Evolutionary conservation across 2,329 filamentous ascomycete species (phyloP), one percentile per base, ranked within the genome.

Genomic region (Fusarium circinatum): DNA sequence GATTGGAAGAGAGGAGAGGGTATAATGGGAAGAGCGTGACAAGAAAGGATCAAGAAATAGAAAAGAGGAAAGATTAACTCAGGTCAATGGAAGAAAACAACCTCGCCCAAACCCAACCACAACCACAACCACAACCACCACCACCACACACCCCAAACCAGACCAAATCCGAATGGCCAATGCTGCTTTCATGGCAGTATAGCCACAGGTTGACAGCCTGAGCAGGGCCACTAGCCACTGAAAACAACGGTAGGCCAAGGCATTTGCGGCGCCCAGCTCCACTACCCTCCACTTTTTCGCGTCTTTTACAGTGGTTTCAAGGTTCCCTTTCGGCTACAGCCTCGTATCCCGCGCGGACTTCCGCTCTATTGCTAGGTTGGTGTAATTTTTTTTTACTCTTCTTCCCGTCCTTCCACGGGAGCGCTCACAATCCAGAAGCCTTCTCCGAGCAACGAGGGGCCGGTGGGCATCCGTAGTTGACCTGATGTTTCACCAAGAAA

Each of bases 281-380:
- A 77, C 74, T 47, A 6, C 15, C 66, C 64, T 66, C 76, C 76
- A 76, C 74, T 77, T 77, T 78, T 79, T 68, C 70, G 77, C 67
- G 75, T 45, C 64, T 76, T 79, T 78, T 78, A 70, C 64, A 68
- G 58, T 62, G 52, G 65, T 42, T 68, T 71, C 49, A 45, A 32
- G 62, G 45, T 41, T 67, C 45, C 39, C 59, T 65, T 70, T 78
- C 76, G 76, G 76, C 75, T 71, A 66, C 74, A 78, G 73, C 71
- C 77, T 79, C 77, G 77, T 78, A 79, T 75, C 74, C 77, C 77
- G 77, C 74, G 67, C 76, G 76, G 76, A 78, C 65, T 78, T 78
- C 69, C 76, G 76, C 52, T 65, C 30, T 20, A 26, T 62, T 41
- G 32, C 51, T 51, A 18, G 47, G 22, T 28, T 22, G 60, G 28